phyloP scores from a whole-genome alignment of 2,329 filamentous ascomycete species.

The Pseudogymnoascus sp. region DNA sequence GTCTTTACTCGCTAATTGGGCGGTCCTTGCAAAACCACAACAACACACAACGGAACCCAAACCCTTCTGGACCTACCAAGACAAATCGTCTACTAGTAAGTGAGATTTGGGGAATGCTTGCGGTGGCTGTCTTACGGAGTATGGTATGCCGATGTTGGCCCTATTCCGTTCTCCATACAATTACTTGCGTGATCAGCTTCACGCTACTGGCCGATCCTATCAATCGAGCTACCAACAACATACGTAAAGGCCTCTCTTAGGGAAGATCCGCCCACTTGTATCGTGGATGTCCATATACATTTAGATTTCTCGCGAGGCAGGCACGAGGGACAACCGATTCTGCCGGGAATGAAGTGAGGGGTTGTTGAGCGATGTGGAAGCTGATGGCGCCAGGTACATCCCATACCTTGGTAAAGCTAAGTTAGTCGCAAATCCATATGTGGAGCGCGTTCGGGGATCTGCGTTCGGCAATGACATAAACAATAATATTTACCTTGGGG shows the following conservation, averaged over 20 bases:
- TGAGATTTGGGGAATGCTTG: conserved; percentile 1
- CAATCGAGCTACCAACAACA: not conserved
- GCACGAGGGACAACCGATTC: conserved; percentile 7
- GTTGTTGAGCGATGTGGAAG: conserved; percentile 2
- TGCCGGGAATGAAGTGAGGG: conserved; percentile 2
- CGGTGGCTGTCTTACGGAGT: not conserved
- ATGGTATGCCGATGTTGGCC: not conserved
- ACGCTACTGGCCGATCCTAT: conserved; percentile 5
- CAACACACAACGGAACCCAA: not conserved
- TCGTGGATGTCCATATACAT: not conserved
- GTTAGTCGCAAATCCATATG: conserved; percentile 6
- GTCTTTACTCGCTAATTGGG: conserved; percentile 1
- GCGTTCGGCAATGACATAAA: conserved; percentile 5
- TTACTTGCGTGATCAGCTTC: conserved; percentile 6
- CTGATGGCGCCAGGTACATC: conserved; percentile 5
- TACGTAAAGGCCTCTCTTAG: not conserved
- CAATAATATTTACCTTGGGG: not conserved
- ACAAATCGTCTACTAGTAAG: not conserved
- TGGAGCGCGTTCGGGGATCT: conserved; percentile 4
- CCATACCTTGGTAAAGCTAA: not conserved
- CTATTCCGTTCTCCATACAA: not conserved
- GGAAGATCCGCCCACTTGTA: not conserved
- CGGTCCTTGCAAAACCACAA: not conserved
- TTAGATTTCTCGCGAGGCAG: not conserved
- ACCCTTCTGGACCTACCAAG: conserved; percentile 1